A percentile compares a stretch with the other conserved stretches of the same genome.
Conservation (phyloP, 2,329 filamentous ascomycete genomes). For the Ascochyta fabae region DNA sequence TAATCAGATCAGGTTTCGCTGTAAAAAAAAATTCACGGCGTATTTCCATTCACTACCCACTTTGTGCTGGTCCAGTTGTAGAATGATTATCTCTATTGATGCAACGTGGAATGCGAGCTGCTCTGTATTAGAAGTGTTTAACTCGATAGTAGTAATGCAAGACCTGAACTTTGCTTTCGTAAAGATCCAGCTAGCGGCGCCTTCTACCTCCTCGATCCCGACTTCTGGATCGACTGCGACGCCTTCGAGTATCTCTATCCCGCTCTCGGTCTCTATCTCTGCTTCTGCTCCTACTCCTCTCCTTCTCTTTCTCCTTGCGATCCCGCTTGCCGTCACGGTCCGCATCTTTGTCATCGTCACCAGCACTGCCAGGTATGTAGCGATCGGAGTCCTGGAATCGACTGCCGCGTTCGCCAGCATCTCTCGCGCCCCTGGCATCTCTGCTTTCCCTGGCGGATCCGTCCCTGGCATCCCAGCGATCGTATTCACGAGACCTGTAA, state of each 20-base stretch:
- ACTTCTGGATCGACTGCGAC: conserved; percentile 28
- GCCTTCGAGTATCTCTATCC: conserved; percentile 26
- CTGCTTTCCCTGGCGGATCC: conserved; percentile 3
- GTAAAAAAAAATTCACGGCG: background rate
- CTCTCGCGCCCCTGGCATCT: conserved; percentile 1
- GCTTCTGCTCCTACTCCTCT: conserved; percentile 25
- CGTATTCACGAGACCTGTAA: conserved; percentile 53
- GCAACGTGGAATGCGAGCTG: background rate
- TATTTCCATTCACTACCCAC: background rate
- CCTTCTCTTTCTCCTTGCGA: conserved; percentile 38
- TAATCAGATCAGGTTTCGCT: background rate
- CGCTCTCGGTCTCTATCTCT: conserved; percentile 15
- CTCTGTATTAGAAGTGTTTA: conserved; percentile 1
- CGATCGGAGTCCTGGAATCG: conserved; percentile 41
- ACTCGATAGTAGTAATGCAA: conserved; percentile 10
- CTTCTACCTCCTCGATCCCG: conserved; percentile 18
- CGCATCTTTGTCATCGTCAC: conserved; percentile 23
- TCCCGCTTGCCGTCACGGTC: conserved; percentile 22
- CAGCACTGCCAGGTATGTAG: conserved; percentile 33
- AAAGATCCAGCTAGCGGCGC: background rate
- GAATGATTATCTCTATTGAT: background rate
- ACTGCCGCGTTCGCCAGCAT: conserved; percentile 23
- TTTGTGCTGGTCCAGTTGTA: background rate
- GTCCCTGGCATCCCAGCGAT: conserved; percentile 40
- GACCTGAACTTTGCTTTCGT: background rate